phyloP scores from a whole-genome alignment of 1,284 basidiomycete genomes.

The Caloboletus firmus region DNA sequence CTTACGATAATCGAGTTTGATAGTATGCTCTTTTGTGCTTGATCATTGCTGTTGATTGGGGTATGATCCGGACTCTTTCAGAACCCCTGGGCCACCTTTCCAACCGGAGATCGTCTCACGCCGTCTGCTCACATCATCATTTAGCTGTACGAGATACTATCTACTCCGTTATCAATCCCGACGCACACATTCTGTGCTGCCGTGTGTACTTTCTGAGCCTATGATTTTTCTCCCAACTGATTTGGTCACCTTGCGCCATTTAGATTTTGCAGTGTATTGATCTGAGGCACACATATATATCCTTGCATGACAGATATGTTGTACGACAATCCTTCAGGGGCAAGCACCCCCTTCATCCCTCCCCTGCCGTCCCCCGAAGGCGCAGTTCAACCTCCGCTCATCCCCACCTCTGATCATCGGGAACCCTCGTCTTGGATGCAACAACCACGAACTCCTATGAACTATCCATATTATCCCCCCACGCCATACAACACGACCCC shows the following conservation, averaged over 20 bases:
- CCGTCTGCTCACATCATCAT: conserved; percentile 1
- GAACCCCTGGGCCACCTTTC: not conserved
- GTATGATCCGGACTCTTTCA: conserved; percentile 12
- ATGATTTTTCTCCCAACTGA: conserved; percentile 1
- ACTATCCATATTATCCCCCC: conserved; percentile 33
- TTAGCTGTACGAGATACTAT: conserved; percentile 16
- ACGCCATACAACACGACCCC: conserved; percentile 33
- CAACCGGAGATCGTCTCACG: not conserved
- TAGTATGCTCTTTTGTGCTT: conserved; percentile 3
- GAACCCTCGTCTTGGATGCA: conserved; percentile 29
- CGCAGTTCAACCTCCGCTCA: conserved; percentile 25
- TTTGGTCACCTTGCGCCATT: conserved; percentile 10
- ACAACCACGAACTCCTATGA: conserved; percentile 27
- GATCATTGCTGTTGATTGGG: not conserved
- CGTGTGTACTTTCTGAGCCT: conserved; percentile 14
- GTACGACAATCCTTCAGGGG: conserved; percentile 32
- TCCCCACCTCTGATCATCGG: conserved; percentile 27
- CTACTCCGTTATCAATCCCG: conserved; percentile 8
- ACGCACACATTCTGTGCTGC: conserved; percentile 1
- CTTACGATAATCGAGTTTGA: not conserved
- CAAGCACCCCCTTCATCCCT: conserved; percentile 35
- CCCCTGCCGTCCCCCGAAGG: conserved; percentile 34
- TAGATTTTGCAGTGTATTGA: conserved; percentile 26
- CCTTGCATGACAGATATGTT: conserved; percentile 23
- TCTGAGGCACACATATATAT: conserved; percentile 27